A percentile compares a stretch with the other conserved stretches of the same genome.
phyloP scores from a whole-genome alignment of 2,329 filamentous ascomycete species.

The Colletotrichum sojae region DNA sequence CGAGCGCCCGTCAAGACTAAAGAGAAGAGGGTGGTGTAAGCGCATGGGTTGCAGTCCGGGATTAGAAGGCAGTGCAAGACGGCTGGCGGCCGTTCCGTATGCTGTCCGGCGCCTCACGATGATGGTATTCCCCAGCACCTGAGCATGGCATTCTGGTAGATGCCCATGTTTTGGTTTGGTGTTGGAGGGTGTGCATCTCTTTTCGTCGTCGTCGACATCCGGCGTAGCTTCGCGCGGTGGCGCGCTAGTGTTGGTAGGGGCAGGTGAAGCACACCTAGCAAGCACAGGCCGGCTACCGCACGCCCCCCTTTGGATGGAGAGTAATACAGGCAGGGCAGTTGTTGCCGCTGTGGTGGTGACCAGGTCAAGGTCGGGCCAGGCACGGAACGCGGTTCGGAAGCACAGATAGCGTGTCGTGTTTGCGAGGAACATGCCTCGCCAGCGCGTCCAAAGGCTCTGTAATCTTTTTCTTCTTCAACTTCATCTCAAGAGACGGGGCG shows the following conservation, averaged over 20 bases:
- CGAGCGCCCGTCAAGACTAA: background rate
- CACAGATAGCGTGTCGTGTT: background rate
- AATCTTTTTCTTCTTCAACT: background rate
- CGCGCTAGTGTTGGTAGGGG: too few species aligned
- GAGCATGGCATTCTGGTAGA: conserved; percentile 35
- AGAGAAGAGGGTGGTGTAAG: conserved; percentile 5
- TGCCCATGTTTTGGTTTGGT: conserved; percentile 35
- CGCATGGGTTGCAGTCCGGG: background rate
- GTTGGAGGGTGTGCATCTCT: conserved; percentile 16
- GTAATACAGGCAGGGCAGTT: conserved; percentile 8
- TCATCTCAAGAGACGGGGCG: conserved; percentile 31
- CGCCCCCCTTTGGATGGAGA: background rate
- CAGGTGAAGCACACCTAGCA: too few species aligned
- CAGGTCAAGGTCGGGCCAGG: background rate
- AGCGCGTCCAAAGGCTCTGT: background rate
- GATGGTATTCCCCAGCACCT: conserved; percentile 35
- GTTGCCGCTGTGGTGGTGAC: background rate
- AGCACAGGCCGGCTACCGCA: conserved; percentile 1
- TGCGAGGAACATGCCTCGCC: conserved; percentile 19
- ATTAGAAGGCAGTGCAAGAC: conserved; percentile 29
- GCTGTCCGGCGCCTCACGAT: conserved; percentile 10
- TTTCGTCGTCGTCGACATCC: background rate
- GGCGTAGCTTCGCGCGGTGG: too few species aligned
- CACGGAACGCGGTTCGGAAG: conserved; percentile 3
- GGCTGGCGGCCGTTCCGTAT: conserved; percentile 32